Evolutionary conservation across 2,329 filamentous ascomycete species (phyloP).

Genomic region (Cladosporium phlei): DNA sequence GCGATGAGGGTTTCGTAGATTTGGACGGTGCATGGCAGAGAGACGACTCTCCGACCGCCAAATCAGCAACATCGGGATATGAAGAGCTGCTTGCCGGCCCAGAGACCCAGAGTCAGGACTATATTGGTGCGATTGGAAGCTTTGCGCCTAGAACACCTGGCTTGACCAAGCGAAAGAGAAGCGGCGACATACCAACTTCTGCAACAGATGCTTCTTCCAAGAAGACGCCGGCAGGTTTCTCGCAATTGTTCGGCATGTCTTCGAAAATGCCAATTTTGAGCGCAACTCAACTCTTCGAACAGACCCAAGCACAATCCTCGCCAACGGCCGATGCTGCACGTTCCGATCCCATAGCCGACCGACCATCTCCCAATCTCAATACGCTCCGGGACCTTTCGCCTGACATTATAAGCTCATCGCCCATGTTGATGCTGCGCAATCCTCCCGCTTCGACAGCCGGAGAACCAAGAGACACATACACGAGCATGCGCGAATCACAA

Average conservation of each 20-base stretch:
- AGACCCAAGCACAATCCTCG: constrained; percentile 43
- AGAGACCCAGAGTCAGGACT: constrained; percentile 22
- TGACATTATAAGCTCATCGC: constrained; percentile 34
- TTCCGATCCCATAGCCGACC: constrained; percentile 42
- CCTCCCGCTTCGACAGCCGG: constrained; percentile 17
- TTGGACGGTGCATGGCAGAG: constrained; percentile 24
- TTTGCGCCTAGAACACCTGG: constrained; percentile 39
- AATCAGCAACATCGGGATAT: constrained; percentile 20
- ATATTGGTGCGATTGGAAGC: constrained; percentile 2
- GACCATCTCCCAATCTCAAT: constrained; percentile 43
- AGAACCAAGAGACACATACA: constrained; percentile 41
- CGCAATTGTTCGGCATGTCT: constrained; percentile 35
- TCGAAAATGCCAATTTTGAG: constrained; percentile 35
- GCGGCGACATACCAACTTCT: constrained; percentile 40
- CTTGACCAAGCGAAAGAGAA: constrained; percentile 35
- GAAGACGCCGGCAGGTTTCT: constrained; percentile 39
- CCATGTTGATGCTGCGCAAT: constrained; percentile 31
- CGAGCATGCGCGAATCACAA: constrained; percentile 43
- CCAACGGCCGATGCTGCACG: constrained; percentile 33
- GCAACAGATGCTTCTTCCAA: constrained; percentile 32
- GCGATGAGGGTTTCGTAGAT: constrained; percentile 31
- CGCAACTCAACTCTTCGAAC: constrained; percentile 43
- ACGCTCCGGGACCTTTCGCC: constrained; percentile 32
- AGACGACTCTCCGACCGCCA: constrained; percentile 14
- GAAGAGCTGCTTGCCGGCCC: constrained; percentile 24